A percentile compares a stretch with the other conserved stretches of the same genome.
Conservation (phyloP, 108 stramenopile genomes). For the Pseudonitzschia multiseries region DNA sequence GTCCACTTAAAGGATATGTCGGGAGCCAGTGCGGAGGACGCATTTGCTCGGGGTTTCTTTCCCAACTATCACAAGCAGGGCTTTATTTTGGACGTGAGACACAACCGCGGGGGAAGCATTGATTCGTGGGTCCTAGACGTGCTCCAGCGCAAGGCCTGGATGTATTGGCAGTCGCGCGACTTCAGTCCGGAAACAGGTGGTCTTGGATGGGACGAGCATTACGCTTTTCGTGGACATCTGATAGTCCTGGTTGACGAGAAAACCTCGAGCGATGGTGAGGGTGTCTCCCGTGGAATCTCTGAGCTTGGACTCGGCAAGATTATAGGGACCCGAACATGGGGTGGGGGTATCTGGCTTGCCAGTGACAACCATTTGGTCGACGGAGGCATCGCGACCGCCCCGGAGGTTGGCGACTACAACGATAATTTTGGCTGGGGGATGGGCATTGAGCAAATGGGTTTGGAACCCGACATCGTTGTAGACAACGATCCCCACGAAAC, state of each 20-base stretch:
- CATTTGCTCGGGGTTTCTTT: slow-evolving; percentile 72
- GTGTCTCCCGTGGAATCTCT: slow-evolving; percentile 66
- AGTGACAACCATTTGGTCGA: slow-evolving; percentile 74
- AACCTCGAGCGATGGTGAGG: slow-evolving; percentile 75
- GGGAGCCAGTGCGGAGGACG: slow-evolving; percentile 55
- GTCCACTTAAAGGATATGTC: slow-evolving; percentile 64
- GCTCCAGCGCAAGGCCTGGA: slow-evolving; percentile 71
- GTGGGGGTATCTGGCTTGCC: slow-evolving; percentile 74
- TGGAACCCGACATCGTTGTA: slow-evolving; percentile 68
- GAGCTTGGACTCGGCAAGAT: slow-evolving; percentile 75
- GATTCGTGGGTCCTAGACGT: slow-evolving; percentile 71
- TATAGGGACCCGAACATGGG: slow-evolving; percentile 80
- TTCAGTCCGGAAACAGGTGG: slow-evolving; percentile 53
- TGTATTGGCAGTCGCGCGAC: slow-evolving; percentile 64
- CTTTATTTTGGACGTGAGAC: slow-evolving; percentile 70
- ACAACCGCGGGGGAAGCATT: slow-evolving; percentile 76
- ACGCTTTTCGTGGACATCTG: slow-evolving; percentile 73
- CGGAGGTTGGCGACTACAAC: slow-evolving; percentile 71
- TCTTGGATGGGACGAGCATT: slow-evolving; percentile 68
- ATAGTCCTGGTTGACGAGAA: slow-evolving; percentile 75
- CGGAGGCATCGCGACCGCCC: slow-evolving; percentile 70
- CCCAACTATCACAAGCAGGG: slow-evolving; percentile 73
- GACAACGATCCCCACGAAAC: slow-evolving; percentile 71
- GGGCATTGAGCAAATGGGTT: slow-evolving; percentile 69
- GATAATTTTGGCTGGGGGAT: slow-evolving; percentile 69